Evolutionary conservation across 1,284 basidiomycete species (phyloP), one percentile per base, ranked within the genome.

Genomic region (Mrakiaceae sp.): DNA sequence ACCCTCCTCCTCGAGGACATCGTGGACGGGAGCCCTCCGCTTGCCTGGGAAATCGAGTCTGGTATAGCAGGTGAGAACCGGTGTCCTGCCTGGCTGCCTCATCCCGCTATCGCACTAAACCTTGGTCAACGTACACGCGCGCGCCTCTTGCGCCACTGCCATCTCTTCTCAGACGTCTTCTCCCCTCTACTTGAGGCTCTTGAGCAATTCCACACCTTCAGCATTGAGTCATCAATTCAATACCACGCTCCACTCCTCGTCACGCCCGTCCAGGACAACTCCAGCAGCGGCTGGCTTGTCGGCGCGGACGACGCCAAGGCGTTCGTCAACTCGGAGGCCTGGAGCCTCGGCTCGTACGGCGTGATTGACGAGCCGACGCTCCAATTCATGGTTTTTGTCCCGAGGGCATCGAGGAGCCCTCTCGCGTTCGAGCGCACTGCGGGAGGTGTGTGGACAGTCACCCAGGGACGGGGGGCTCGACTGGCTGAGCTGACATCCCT

Each of bases 311-410:
- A 92, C 70, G 80, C 94, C 65, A 90, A 87, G 39, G 84, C 92
- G 0, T 98, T 98, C 71, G 82, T 98, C 63, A 98, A 98, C 72
- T 91, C 91, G 3, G 94, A 92, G 12, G 88, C 93, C 72, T 98
- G 95, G 95, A 88, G 86, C 12, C 75, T 98, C 54, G 64, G 62
- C 5, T 46, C 61, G 1, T 46, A 60, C 8, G 51, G n/a, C 11
- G 56, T 47, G 27, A 43, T 51, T 8, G 58, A 56, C 6, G 46
- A 14, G 16, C 57, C 44, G 11, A 58, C 51, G 58, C 87, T 99
- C 1, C 90, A 97, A 74, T 95, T 99, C 72, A 77, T 98, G 58
- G 77, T 97, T 2, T 98, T 93, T 74, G 80, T 97, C 1, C 95
- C 96, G 0, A 87, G 87, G 0, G 73, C 79, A 1, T 71, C 71